These are phyloP conservation scores for Auriculariales sp. DNA, from an alignment of 768 basidiomycete species.

Conservation along the genomic window DNA sequence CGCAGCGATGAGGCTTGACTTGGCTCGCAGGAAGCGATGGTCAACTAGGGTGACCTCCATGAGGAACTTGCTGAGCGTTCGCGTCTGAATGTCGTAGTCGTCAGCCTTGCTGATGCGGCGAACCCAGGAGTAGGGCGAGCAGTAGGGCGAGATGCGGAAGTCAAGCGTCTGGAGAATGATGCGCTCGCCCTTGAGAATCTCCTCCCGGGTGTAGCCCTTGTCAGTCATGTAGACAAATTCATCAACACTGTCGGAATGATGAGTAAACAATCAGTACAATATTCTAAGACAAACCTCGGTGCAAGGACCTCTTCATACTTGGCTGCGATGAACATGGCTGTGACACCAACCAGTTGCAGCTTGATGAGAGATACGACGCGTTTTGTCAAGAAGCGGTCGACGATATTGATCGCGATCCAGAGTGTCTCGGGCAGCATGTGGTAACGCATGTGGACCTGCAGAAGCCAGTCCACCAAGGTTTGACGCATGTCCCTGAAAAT, in stretches of 20 bases:
- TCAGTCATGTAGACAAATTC: slow-evolving; percentile 99
- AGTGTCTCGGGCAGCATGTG: slow-evolving; percentile 98
- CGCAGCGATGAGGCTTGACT: slow-evolving; percentile 87
- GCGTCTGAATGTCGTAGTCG: slow-evolving; percentile 94
- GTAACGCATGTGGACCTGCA: slow-evolving; percentile 94
- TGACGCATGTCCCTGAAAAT: slow-evolving; percentile 81
- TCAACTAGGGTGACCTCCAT: slow-evolving; percentile 93
- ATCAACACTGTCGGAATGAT: slow-evolving; percentile 37
- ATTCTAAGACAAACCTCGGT: slow-evolving; percentile 35
- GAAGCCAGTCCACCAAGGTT: slow-evolving; percentile 93
- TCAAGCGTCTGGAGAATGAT: slow-evolving; percentile 92
- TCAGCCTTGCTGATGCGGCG: slow-evolving; percentile 96
- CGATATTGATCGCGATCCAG: slow-evolving; percentile 97
- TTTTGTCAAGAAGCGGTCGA: slow-evolving; percentile 83
- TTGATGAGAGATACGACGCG: slow-evolving; percentile 80
- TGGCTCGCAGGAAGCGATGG: slow-evolving; percentile 80
- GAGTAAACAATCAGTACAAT: not conserved
- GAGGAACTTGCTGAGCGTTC: slow-evolving; percentile 94
- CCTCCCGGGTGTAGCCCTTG: slow-evolving; percentile 83
- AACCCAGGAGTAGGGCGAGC: slow-evolving; percentile 99
- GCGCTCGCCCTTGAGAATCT: slow-evolving; percentile 94
- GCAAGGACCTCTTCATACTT: slow-evolving; percentile 99
- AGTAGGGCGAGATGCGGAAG: slow-evolving; percentile 92
- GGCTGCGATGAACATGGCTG: slow-evolving; percentile 96
- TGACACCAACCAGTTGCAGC: slow-evolving; percentile 92